Base-by-base conservation (phyloP, 805 yeast genomes). In the Lipomyces yamanashiensis region DNA sequence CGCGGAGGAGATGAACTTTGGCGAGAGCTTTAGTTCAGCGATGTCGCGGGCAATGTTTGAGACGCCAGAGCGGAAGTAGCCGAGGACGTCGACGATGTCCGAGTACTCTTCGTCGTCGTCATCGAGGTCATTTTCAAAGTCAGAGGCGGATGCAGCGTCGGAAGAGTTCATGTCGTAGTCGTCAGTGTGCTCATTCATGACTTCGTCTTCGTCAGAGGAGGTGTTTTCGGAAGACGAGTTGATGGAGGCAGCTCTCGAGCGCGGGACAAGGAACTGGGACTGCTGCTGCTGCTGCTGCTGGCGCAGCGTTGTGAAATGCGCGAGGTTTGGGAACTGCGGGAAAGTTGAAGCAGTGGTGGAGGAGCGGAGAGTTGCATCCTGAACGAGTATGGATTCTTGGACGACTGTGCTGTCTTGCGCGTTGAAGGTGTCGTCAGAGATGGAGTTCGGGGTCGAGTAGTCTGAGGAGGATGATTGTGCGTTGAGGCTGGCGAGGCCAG, bases 41-140 rank as follows among this genome's bases (percentile, higher is more conserved):
- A 64, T 58, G 45, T 64, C 68, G 34, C 59, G 65, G 7, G 68
- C 68, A 33, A 64, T 64, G 51, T 64, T 64, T 13, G 65, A 52
- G 5, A 64, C 63, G 48, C 68, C 68, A 6, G 59, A 58, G 33
- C 53, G 54, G 60, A 64, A 64, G 33, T 64, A 64, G 10, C 68
- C 68, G 17, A 64, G 55, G 13, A 54, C 54, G 41, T 62, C 68
- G 9, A 45, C 60, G 39, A 50, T 60, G 39, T 64, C 65, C 8
- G 56, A 57, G 17, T 61, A 62, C n/a, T 58, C 66, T n/a, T 61
- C 68, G 47, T 54, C 61, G 33, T 60, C 58, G 28, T 54, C 63
- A 33, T 54, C 61, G 40, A 54, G 49, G 21, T 54, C 63, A 28
- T 45, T 44, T 37, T 59, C 67, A n/a, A 62, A 58, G 19, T 41